Base-by-base conservation (phyloP, 2,329 filamentous ascomycete genomes). In the Ascochyta lentis region DNA sequence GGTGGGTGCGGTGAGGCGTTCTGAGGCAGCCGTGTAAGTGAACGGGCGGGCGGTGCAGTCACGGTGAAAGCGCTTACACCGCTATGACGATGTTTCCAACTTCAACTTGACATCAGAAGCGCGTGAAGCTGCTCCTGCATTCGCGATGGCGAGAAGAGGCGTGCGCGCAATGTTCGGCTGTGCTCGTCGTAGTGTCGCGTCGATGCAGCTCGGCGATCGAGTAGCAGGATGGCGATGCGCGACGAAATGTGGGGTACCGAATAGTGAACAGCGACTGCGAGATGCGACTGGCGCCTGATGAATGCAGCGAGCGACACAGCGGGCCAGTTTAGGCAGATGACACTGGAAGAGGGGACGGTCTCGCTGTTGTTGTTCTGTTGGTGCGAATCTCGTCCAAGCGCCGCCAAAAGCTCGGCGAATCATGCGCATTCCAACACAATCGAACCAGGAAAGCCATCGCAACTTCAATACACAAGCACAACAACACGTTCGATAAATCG, bases 91-190 rank as follows among this genome's bases (percentile, higher is more conserved):
- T 42, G 43, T n/a, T 37, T 39, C 44, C 43, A 61, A 38, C 39
- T 34, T 58, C 50, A 62, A 24, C 44, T 57, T 59, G 45, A 60
- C 71, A 73, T 72, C 53, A 62, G 66, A 66, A 61, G 61, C 56
- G 60, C 49, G 47, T 44, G 41, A 51, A 42, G 35, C 40, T 52
- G 44, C 58, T 58, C 47, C 49, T 65, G 68, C 63, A 63, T 64
- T 44, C 59, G 66, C 60, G 64, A 63, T 41, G 51, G 60, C 50
- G 58, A 54, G 16, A 52, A 52, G 54, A 43, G 51, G 40, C 39
- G 38, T 46, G 58, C 40, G 61, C 62, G 61, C 56, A 61, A 64
- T 68, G 66, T 57, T 38, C 46, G 41, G 52, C 53, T 53, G 55
- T 45, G 58, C 58, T 50, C 60, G 63, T 35, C 40, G 51, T 44